These are phyloP conservation scores for Colletotrichum abscissum DNA, from an alignment of 2,329 filamentous ascomycete species.

Conservation along the genomic window DNA sequence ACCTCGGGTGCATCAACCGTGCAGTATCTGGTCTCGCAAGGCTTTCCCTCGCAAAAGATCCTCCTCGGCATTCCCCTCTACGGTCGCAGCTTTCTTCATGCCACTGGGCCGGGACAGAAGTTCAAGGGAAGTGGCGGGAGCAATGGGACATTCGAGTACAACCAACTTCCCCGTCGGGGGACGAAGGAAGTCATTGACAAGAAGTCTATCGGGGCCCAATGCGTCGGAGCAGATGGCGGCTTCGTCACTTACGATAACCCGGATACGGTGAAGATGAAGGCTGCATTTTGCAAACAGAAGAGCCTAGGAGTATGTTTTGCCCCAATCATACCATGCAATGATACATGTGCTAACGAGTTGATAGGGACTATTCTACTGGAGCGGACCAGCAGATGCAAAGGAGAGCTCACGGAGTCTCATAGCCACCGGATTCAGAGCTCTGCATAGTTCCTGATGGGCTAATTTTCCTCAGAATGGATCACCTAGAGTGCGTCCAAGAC, in stretches of 20 bases:
- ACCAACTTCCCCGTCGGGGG: slow-evolving; percentile 70
- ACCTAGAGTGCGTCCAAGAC: slow-evolving; percentile 16
- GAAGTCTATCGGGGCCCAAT: slow-evolving; percentile 76
- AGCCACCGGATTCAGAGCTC: slow-evolving; percentile 67
- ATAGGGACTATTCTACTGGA: slow-evolving; percentile 86
- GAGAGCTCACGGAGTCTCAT: slow-evolving; percentile 68
- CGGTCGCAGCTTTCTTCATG: slow-evolving; percentile 78
- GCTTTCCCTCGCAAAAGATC: slow-evolving; percentile 77
- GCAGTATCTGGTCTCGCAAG: slow-evolving; percentile 71
- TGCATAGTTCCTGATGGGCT: slow-evolving; percentile 57
- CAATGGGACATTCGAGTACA: slow-evolving; percentile 80
- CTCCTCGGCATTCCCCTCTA: slow-evolving; percentile 81
- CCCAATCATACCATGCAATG: background rate
- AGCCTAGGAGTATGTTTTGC: slow-evolving; percentile 69
- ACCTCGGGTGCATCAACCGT: slow-evolving; percentile 76
- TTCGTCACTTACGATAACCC: slow-evolving; percentile 86
- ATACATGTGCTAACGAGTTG: slow-evolving; percentile 13
- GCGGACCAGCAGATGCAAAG: slow-evolving; percentile 76
- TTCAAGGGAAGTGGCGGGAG: slow-evolving; percentile 68
- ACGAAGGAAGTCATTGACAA: slow-evolving; percentile 77
- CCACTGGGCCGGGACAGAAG: slow-evolving; percentile 71
- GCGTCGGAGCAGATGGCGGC: slow-evolving; percentile 77
- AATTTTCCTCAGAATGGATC: slow-evolving; percentile 5
- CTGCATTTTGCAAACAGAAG: slow-evolving; percentile 76
- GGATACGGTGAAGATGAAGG: slow-evolving; percentile 81